Base-by-base conservation (phyloP, 192 early-diverging fungal genomes). In the Coemansia reversa region DNA sequence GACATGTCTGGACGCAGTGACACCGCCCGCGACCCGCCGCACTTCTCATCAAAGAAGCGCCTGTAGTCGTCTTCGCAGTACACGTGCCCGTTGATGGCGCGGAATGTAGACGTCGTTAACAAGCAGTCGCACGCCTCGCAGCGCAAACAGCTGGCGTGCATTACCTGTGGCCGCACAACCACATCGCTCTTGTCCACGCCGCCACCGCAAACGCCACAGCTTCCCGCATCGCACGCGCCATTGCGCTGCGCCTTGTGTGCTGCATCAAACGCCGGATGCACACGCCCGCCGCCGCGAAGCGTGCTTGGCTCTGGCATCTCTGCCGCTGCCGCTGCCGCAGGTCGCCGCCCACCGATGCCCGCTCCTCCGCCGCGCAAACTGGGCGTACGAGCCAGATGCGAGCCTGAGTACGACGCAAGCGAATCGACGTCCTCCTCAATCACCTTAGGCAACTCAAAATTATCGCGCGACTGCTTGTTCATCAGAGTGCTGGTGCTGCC, bases 401-500 rank as follows among this genome's bases (percentile, higher is more conserved):
- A 63, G 59, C 58, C 68, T 14, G 72, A 66, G 32, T 72, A 80
- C 22, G 77, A 80, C 0, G 72, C 77, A 16, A 80, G 66, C 32
- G 77, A 80, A 63, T 81, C 79, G n/a, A 73, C 57, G 32, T 81
- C 79, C 27, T 81, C 79, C 59, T 81, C 79, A 20, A 81, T 70
- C 3, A 81, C 79, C 61, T 81, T 81, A 50, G 79, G 79, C 55
- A 81, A 63, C 12, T 76, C 45, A 27, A 52, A 73, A 48, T 47
- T 25, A 48, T 57, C 62, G 39, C 65, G 69, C 11, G 56, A 51
- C 52, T 57, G 72, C 22, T 55, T 63, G 55, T 62, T 73, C 70
- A 72, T 81, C 63, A 81, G 64, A 25, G 79, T 82, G 58, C 74
- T 76, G 4, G 74, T 60, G 48, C 79, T 82, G 60, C 74, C 79